Percentiles rank a stretch among this genome's conserved stretches.
Evolutionary conservation across 129 eudicot species (phyloP).

Genomic region (sunflower (Helianthus annuus)): HanXRQr2.0-SUNRISE NC_035448.2:130818997-130819496

Average conservation of each 20-base stretch:
- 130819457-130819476: background rate
- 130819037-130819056: too few species aligned
- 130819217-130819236: conserved; percentile 1
- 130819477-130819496: background rate
- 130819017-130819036: too few species aligned
- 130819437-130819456: background rate
- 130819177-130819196: conserved; percentile 18
- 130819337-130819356: conserved; percentile 12
- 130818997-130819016: too few species aligned
- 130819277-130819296: conserved; percentile 32
- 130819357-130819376: conserved; percentile 21
- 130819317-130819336: conserved; percentile 16
- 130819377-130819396: conserved; percentile 8
- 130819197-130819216: conserved; percentile 22
- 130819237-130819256: conserved; percentile 28
- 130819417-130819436: background rate
- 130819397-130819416: conserved; percentile 8
- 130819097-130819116: too few species aligned
- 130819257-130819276: conserved; percentile 27
- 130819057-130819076: too few species aligned
- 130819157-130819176: conserved; percentile 22
- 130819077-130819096: too few species aligned
- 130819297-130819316: conserved; percentile 29
- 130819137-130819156: conserved; percentile 6
- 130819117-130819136: too few species aligned